Evolutionary conservation across 768 basidiomycete genomes (phyloP).

Genomic region (Dictyophora rubrovolvata): DNA sequence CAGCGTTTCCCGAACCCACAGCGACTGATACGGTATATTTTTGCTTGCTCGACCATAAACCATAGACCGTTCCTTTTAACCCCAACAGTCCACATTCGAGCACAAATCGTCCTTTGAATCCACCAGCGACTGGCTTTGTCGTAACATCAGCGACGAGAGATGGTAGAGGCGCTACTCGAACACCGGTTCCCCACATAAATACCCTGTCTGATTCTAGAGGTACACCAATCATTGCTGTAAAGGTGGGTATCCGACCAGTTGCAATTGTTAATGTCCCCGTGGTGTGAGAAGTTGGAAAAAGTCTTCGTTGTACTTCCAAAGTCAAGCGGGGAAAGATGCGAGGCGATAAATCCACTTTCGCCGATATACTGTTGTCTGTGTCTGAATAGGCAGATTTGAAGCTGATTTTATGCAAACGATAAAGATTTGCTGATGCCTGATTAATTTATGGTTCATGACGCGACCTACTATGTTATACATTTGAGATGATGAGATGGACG

Average conservation of each 20-base stretch:
- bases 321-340: constrained; percentile 30
- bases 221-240: not conserved
- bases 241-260: not conserved
- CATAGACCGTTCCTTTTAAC: constrained; percentile 1
- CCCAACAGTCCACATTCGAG: not conserved
- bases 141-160: not conserved
- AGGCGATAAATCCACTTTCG: constrained; percentile 30
- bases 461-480: no score
- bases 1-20: not conserved
- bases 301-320: constrained; percentile 37
- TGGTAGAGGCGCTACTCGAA: not conserved
- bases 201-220: not conserved
- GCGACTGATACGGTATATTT: not conserved
- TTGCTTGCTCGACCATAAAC: not conserved
- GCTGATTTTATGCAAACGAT: constrained; percentile 31
- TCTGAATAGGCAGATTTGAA: constrained; percentile 41
- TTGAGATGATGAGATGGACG: constrained; percentile 4
- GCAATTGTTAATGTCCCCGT: constrained; percentile 34
- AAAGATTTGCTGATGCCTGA: constrained; percentile 31
- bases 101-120: not conserved
- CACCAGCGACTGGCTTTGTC: not conserved
- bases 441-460: constrained; percentile 10
- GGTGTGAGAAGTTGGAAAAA: constrained; percentile 39
- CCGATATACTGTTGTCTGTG: constrained; percentile 33
- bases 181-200: not conserved